Conservation (phyloP, 2,329 filamentous ascomycete species). For the Exophiala calicioides region DNA sequence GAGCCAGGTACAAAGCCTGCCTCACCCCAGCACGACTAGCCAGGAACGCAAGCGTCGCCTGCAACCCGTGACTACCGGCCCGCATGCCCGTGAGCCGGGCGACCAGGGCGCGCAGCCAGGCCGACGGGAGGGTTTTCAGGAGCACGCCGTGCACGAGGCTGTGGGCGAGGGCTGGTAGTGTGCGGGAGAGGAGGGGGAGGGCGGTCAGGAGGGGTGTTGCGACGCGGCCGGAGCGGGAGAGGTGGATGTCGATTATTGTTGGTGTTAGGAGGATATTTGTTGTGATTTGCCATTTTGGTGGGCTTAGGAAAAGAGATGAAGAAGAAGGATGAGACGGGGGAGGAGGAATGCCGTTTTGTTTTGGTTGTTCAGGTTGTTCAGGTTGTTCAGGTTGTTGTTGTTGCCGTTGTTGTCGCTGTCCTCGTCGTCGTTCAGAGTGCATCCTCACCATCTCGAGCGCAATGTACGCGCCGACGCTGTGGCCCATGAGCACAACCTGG, state of each 20-base stretch:
- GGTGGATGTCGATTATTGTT: slow-evolving; percentile 70
- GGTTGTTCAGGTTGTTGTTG: not conserved
- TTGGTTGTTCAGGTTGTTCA: not conserved
- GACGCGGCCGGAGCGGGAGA: slow-evolving; percentile 63
- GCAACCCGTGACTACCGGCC: slow-evolving; percentile 42
- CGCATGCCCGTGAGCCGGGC: slow-evolving; percentile 45
- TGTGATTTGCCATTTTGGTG: slow-evolving; percentile 35
- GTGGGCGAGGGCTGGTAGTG: slow-evolving; percentile 43
- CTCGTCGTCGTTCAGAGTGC: slow-evolving; percentile 44
- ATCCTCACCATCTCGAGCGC: slow-evolving; percentile 66
- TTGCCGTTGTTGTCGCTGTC: not conserved
- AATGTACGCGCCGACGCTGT: slow-evolving; percentile 74
- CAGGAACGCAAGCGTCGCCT: slow-evolving; percentile 54
- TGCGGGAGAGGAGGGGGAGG: slow-evolving; percentile 41
- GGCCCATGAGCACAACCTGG: slow-evolving; percentile 66
- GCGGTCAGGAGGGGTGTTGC: slow-evolving; percentile 61
- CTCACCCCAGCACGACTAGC: slow-evolving; percentile 51
- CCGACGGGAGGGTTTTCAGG: slow-evolving; percentile 44
- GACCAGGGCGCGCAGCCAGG: slow-evolving; percentile 46
- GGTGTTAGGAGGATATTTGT: slow-evolving; percentile 70
- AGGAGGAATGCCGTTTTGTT: not conserved
- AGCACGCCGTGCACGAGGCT: slow-evolving; percentile 46
- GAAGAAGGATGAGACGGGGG: too few species aligned
- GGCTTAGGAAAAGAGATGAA: not conserved
- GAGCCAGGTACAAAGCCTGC: slow-evolving; percentile 60